Conservation (phyloP, 2,329 filamentous ascomycete genomes). For the Pseudocercospora pini-densiflorae region DNA sequence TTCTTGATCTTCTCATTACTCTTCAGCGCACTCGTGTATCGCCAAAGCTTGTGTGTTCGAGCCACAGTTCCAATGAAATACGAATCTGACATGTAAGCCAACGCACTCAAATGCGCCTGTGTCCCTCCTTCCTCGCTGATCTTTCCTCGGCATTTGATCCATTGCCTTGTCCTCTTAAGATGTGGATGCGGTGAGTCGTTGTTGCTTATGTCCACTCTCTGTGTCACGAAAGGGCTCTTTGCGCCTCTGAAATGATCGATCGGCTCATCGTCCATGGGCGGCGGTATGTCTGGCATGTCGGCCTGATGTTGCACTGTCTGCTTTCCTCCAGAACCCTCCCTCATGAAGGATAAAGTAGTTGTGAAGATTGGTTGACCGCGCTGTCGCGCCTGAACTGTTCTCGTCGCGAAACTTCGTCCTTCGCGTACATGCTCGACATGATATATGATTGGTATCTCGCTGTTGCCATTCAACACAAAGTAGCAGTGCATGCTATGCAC, state of each 20-base stretch:
- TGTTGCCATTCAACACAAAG: slow-evolving; percentile 89
- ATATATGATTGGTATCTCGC: slow-evolving; percentile 85
- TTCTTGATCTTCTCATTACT: slow-evolving; percentile 25
- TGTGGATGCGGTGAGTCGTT: slow-evolving; percentile 59
- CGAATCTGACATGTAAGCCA: slow-evolving; percentile 86
- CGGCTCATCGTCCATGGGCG: slow-evolving; percentile 45
- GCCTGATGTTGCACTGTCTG: slow-evolving; percentile 68
- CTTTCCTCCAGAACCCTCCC: slow-evolving; percentile 63
- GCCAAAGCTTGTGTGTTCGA: slow-evolving; percentile 79
- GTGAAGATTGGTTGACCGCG: slow-evolving; percentile 91
- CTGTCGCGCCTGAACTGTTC: slow-evolving; percentile 95
- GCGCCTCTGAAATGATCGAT: slow-evolving; percentile 39
- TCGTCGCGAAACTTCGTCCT: slow-evolving; percentile 84
- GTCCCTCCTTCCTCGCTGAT: slow-evolving; percentile 76
- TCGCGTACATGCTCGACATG: slow-evolving; percentile 94
- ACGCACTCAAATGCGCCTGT: slow-evolving; percentile 79
- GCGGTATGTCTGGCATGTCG: slow-evolving; percentile 53
- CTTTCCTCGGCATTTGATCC: slow-evolving; percentile 74
- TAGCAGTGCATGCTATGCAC: slow-evolving; percentile 99
- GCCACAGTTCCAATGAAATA: slow-evolving; percentile 92
- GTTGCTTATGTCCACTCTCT: slow-evolving; percentile 62
- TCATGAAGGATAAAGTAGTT: slow-evolving; percentile 87
- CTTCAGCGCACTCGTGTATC: slow-evolving; percentile 57
- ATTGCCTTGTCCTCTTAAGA: slow-evolving; percentile 67
- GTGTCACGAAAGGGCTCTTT: slow-evolving; percentile 62